phyloP scores from a whole-genome alignment of 495 filamentous ascomycete species.

The Aspergillus sclerotioniger region DNA sequence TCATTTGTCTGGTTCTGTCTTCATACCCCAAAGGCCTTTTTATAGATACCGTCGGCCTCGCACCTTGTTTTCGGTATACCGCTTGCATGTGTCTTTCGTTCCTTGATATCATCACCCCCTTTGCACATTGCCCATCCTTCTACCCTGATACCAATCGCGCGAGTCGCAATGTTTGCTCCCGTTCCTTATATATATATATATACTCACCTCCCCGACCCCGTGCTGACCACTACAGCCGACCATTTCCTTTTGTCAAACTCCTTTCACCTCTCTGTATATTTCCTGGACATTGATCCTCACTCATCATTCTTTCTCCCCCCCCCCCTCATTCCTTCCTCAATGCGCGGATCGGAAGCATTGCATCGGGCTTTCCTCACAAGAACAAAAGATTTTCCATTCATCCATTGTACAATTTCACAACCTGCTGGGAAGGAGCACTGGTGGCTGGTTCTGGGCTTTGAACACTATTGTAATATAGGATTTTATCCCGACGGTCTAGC shows the following conservation, averaged over 20 bases:
- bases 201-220: conserved; percentile 14
- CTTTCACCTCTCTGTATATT: conserved; percentile 17
- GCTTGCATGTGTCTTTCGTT: conserved; percentile 28
- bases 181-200: conserved; percentile 27
- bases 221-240: conserved; percentile 17
- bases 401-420: conserved; percentile 21
- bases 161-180: conserved; percentile 34
- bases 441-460: conserved; percentile 23
- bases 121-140: conserved; percentile 29
- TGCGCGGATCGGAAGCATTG: conserved; percentile 16
- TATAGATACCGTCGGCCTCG: conserved; percentile 45
- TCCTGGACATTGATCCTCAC: conserved; percentile 17
- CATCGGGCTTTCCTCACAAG: conserved; percentile 13
- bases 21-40: conserved; percentile 46
- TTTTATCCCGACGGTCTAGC: conserved; percentile 16
- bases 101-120: conserved; percentile 18
- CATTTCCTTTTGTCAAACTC: conserved; percentile 34
- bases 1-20: conserved; percentile 25
- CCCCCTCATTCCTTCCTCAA: background rate
- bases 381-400: conserved; percentile 19
- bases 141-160: conserved; percentile 39
- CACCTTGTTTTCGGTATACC: conserved; percentile 31
- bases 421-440: conserved; percentile 23
- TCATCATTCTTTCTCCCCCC: conserved; percentile 7
- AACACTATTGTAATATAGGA: conserved; percentile 44